Conservation (phyloP, 257 asterid genomes). For the Phtheirospermum japonicum region DNA sequence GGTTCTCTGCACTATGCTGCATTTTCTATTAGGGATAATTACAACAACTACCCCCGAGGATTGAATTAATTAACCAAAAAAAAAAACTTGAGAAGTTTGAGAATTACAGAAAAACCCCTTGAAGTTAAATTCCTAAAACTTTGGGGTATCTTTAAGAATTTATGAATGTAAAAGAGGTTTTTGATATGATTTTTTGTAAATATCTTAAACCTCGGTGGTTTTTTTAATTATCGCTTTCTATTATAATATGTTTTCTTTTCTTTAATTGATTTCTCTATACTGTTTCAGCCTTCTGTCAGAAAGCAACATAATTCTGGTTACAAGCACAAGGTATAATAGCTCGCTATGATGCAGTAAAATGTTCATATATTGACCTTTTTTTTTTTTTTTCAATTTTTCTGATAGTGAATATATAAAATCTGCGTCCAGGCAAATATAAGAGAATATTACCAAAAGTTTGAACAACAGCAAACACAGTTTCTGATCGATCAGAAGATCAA, state of each 20-base stretch:
- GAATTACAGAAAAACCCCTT: no score
- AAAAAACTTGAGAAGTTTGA: no score
- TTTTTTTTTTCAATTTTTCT: background rate
- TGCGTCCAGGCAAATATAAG: constrained; percentile 56
- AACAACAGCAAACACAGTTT: constrained; percentile 61
- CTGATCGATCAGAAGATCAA: constrained; percentile 59
- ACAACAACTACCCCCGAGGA: no score
- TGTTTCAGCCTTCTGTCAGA: constrained; percentile 62
- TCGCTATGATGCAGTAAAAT: constrained; percentile 5
- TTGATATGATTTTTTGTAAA: no score
- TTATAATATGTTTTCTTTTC: constrained; percentile 1
- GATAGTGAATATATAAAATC: background rate
- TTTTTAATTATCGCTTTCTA: background rate
- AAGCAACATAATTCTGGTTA: constrained; percentile 71
- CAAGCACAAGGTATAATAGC: constrained; percentile 55
- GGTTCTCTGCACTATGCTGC: background rate
- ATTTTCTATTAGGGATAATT: background rate
- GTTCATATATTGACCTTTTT: constrained; percentile 5
- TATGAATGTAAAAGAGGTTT: background rate
- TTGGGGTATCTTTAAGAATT: background rate
- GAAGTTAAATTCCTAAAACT: background rate
- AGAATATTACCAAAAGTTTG: constrained; percentile 59
- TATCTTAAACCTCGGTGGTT: background rate
- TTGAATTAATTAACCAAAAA: no score
- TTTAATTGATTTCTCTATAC: background rate